Percentiles rank a stretch among this genome's conserved stretches.
These are phyloP conservation scores for Naematelia encephala DNA, from an alignment of 768 basidiomycete species.

Conservation along the genomic window DNA sequence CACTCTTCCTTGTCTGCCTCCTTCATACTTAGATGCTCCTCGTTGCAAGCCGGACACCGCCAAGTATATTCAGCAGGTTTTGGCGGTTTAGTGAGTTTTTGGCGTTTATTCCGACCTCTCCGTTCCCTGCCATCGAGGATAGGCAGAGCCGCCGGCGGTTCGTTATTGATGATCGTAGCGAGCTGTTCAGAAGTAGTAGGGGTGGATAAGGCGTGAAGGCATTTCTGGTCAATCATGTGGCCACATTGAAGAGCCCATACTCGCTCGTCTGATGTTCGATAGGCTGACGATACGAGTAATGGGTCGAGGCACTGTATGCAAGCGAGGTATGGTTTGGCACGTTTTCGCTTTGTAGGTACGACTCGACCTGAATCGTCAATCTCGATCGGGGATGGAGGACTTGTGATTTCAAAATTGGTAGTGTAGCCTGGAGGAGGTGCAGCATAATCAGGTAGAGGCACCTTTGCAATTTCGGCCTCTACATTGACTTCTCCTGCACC, in stretches of 20 bases:
- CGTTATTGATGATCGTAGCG: constrained; percentile 2
- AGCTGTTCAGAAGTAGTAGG: constrained; percentile 14
- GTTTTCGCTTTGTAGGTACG: constrained; percentile 13
- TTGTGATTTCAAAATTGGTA: not conserved
- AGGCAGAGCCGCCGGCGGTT: constrained; percentile 9
- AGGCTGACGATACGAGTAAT: constrained; percentile 38
- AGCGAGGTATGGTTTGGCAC: constrained; percentile 16
- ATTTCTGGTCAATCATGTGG: constrained; percentile 44
- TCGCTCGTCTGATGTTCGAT: constrained; percentile 30
- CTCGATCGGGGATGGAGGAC: constrained; percentile 19
- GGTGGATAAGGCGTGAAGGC: constrained; percentile 29
- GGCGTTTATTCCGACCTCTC: constrained; percentile 7
- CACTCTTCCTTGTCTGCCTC: constrained; percentile 24
- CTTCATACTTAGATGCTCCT: constrained; percentile 28
- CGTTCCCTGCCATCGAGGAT: constrained; percentile 7
- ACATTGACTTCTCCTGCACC: not conserved
- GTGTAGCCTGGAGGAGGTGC: not conserved
- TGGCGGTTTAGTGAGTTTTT: constrained; percentile 11
- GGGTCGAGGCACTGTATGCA: constrained; percentile 33
- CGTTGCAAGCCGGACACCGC: constrained; percentile 44
- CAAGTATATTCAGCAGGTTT: constrained; percentile 23
- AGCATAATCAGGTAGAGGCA: not conserved
- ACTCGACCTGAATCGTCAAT: constrained; percentile 41
- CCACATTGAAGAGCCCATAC: constrained; percentile 44
- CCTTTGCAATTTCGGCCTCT: not conserved